Evolutionary conservation across 2,329 filamentous ascomycete genomes (phyloP), one percentile per base, ranked within the genome.

Genomic region (Penicillium sp.): DNA sequence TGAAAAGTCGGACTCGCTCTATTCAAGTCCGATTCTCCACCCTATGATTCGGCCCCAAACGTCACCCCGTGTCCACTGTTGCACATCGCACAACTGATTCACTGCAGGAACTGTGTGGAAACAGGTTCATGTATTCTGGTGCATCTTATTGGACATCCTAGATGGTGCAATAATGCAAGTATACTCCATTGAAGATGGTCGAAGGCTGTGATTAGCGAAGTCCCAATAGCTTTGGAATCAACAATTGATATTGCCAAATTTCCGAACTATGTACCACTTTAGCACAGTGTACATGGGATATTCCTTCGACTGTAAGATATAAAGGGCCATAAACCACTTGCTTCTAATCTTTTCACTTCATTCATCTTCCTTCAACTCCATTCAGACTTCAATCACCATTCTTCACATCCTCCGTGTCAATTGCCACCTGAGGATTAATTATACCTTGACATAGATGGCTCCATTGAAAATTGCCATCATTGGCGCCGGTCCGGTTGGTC

Each of bases 401-500:
- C 14, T 16, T 14, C 3, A 36, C 16, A 36, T 18, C 34, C 21
- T 37, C 14, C 9, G 16, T 9, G 19, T 40, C n/a, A n/a, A n/a
- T n/a, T n/a, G n/a, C n/a, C n/a, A n/a, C n/a, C n/a, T n/a, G n/a
- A n/a, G n/a, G n/a, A n/a, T 37, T 16, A 28, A 28, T 5, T 26
- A 3, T 5, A 11, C 11, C 13, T 47, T 24, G 44, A 23, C n/a
- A n/a, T n/a, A n/a, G 13, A 48, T 26, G 34, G 6, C 45, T 43
- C 24, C 45, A 33, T 29, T 51, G 9, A 47, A 48, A 34, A 60
- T 64, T 36, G 63, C 63, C 13, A 60, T 64, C 16, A 40, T 64
- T 5, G 60, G 62, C 18, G 63, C 55, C 37, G 63, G 63, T n/a
- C 63, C 63, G 10, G 48, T 45, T 2, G 55, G 55, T 7, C 48